Evolutionary conservation across 495 filamentous ascomycete species (phyloP).

Genomic region (Amphirosellinia nigrospora): DNA sequence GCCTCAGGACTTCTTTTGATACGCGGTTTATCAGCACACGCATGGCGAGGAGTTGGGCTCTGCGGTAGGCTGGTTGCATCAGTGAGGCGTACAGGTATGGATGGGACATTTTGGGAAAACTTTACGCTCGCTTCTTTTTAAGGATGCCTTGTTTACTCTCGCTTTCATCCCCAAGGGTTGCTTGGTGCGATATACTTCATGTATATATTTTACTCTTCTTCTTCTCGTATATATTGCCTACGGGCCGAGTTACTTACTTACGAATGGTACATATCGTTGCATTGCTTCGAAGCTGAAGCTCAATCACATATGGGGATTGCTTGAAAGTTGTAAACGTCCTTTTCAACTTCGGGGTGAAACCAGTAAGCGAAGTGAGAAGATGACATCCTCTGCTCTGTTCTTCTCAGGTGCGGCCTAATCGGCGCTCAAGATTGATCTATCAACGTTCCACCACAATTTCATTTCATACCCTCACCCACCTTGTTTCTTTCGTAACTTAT

Average conservation of each 20-base stretch:
- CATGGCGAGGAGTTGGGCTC: slow-evolving; percentile 2
- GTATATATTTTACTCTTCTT: slow-evolving; percentile 16
- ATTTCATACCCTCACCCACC: too few species aligned
- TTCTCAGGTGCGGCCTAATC: too few species aligned
- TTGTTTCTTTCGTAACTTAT: too few species aligned
- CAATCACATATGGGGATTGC: background rate
- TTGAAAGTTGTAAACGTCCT: background rate
- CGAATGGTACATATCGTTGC: background rate
- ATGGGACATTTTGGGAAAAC: background rate
- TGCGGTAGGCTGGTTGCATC: slow-evolving; percentile 16
- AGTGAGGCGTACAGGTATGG: slow-evolving; percentile 3
- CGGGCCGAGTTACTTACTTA: background rate
- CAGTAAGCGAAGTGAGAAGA: too few species aligned
- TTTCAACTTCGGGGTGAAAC: too few species aligned
- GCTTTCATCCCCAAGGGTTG: background rate
- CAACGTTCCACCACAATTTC: too few species aligned
- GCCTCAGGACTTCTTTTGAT: slow-evolving; percentile 24
- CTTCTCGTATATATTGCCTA: slow-evolving; percentile 17
- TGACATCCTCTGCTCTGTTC: too few species aligned
- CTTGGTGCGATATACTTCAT: slow-evolving; percentile 3
- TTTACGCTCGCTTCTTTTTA: slow-evolving; percentile 22
- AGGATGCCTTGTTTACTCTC: background rate
- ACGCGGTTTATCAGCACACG: background rate
- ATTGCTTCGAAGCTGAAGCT: background rate
- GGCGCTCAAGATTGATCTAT: too few species aligned